Evolutionary conservation across 2,329 filamentous ascomycete species (phyloP).

Genomic region (Diaporthe sp.): DNA sequence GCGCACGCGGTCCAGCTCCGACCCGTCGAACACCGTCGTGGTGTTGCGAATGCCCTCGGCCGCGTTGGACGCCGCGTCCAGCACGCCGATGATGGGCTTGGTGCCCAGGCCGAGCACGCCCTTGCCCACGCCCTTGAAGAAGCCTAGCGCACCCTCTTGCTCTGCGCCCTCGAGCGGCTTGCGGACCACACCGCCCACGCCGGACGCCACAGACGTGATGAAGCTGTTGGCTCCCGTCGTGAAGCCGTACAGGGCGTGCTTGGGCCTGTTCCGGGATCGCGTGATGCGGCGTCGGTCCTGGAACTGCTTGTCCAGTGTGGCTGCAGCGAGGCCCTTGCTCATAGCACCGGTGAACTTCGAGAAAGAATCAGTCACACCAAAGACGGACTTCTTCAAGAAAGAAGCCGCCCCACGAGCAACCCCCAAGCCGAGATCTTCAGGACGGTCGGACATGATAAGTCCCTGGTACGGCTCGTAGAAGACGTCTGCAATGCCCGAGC

Average conservation of each 20-base stretch:
- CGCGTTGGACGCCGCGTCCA: constrained; percentile 96
- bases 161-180: constrained; percentile 97
- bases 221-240: constrained; percentile 96
- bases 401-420: constrained; percentile 97
- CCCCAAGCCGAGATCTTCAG: constrained; percentile 93
- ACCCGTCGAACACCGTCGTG: constrained; percentile 96
- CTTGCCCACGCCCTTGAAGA: constrained; percentile 98
- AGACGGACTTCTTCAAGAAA: constrained; percentile 98
- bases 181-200: constrained; percentile 91
- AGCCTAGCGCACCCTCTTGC: constrained; percentile 92
- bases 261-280: constrained; percentile 91
- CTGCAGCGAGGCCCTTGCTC: constrained; percentile 94
- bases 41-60: constrained; percentile 98
- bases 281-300: constrained; percentile 97
- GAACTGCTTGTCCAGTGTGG: constrained; percentile 98
- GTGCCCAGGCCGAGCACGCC: constrained; percentile 94
- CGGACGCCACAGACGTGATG: constrained; percentile 91
- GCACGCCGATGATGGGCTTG: constrained; percentile 95
- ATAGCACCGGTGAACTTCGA: constrained; percentile 98
- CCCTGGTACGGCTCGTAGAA: constrained; percentile 99
- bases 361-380: constrained; percentile 96
- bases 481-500: constrained; percentile 95
- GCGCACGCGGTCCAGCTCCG: constrained; percentile 95
- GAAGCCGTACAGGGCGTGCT: constrained; percentile 97
- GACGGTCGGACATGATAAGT: constrained; percentile 94